A percentile compares a stretch with the other conserved stretches of the same genome.
Conservation (phyloP, 2,329 filamentous ascomycete species). For the Xylariales sp. region DNA sequence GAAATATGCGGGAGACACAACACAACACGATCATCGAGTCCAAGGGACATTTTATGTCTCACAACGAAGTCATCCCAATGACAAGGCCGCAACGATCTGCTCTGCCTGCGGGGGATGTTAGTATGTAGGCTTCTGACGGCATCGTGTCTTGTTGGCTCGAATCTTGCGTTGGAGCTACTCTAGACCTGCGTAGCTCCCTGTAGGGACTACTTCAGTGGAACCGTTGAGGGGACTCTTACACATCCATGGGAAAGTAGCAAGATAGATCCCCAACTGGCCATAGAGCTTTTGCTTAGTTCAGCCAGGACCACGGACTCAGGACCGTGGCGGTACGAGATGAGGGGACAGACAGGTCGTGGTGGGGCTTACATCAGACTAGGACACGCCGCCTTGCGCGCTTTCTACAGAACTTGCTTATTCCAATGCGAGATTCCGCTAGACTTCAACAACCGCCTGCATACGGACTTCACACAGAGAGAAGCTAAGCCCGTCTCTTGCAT, state of each 20-base stretch:
- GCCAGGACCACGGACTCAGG: too few species aligned
- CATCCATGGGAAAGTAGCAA: too few species aligned
- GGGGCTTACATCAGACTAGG: conserved; percentile 13
- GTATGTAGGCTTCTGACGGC: not conserved
- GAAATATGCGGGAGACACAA: not conserved
- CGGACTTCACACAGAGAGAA: conserved; percentile 14
- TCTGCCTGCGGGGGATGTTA: not conserved
- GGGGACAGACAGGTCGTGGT: too few species aligned
- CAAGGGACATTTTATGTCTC: conserved; percentile 9
- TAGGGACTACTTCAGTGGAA: conserved; percentile 1
- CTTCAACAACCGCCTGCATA: conserved; percentile 7
- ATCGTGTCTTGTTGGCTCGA: not conserved
- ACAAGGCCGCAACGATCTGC: conserved; percentile 3
- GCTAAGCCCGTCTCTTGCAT: conserved; percentile 26
- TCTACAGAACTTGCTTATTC: conserved; percentile 25
- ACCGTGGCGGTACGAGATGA: too few species aligned
- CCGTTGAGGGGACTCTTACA: conserved; percentile 1
- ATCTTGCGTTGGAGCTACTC: not conserved
- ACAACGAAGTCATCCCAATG: conserved; percentile 6
- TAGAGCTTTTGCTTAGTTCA: too few species aligned
- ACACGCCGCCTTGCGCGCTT: conserved; percentile 19
- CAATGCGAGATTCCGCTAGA: conserved; percentile 29
- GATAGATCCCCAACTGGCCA: too few species aligned
- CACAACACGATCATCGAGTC: conserved; percentile 10
- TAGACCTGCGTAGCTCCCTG: conserved; percentile 2